These are phyloP conservation scores for Pichia sp. DNA, from an alignment of 1,139 yeast species.

Conservation along the genomic window DNA sequence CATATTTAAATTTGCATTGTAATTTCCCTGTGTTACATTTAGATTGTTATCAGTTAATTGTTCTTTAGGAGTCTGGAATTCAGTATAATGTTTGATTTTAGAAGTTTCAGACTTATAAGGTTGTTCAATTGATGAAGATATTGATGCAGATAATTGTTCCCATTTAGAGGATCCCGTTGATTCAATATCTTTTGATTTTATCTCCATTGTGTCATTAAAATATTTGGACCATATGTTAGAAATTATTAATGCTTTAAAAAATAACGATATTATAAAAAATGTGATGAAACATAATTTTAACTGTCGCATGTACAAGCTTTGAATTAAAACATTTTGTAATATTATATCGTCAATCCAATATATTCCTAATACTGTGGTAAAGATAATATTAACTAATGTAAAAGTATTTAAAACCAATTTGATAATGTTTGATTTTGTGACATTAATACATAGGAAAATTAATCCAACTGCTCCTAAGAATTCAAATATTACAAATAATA, in stretches of 20 bases:
- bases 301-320: slow-evolving; percentile 2
- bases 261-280: slow-evolving; percentile 7
- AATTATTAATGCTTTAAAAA: slow-evolving; percentile 4
- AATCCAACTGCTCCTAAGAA: neutral
- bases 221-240: neutral
- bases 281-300: slow-evolving; percentile 9
- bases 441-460: neutral
- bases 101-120: neutral
- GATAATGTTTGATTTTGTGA: neutral
- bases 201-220: neutral
- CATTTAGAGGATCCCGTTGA: neutral
- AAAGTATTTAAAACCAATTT: neutral
- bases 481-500: slow-evolving; percentile 9
- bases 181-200: neutral
- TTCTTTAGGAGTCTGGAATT: neutral
- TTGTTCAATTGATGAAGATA: neutral
- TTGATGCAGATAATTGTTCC: neutral
- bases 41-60: no score
- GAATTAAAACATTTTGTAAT: neutral
- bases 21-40: no score
- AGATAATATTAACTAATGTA: neutral
- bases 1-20: no score
- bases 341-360: slow-evolving; percentile 14
- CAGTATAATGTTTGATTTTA: neutral
- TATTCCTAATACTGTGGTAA: slow-evolving; percentile 8